phyloP scores from a whole-genome alignment of 768 basidiomycete species.

The Russula vinacea region DNA sequence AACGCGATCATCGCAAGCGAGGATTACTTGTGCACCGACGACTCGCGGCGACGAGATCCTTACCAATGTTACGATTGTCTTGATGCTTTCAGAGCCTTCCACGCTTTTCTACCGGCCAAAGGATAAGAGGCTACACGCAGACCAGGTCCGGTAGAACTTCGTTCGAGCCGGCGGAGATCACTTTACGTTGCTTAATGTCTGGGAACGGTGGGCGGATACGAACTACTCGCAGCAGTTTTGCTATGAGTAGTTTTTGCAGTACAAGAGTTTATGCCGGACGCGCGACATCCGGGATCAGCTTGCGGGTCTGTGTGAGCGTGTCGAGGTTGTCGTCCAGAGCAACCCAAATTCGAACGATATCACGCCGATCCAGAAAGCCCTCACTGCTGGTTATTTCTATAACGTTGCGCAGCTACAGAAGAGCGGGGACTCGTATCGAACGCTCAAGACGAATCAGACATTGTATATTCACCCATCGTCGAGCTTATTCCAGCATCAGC shows the following conservation, averaged over 20 bases:
- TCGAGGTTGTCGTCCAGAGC: slow-evolving; percentile 83
- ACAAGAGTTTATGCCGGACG: slow-evolving; percentile 90
- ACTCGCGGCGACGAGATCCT: too few relatives aligned
- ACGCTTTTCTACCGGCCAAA: slow-evolving; percentile 97
- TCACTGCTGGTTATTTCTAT: slow-evolving; percentile 95
- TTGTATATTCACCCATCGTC: slow-evolving; percentile 97
- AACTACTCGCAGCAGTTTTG: slow-evolving; percentile 97
- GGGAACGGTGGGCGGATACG: slow-evolving; percentile 99
- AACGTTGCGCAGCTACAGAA: slow-evolving; percentile 92
- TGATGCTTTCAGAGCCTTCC: slow-evolving; percentile 94
- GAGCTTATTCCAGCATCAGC: slow-evolving; percentile 91
- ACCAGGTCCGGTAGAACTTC: slow-evolving; percentile 97
- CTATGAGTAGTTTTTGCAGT: slow-evolving; percentile 93
- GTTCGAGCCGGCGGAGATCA: slow-evolving; percentile 95
- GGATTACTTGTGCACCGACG: slow-evolving; percentile 90
- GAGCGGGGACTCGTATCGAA: slow-evolving; percentile 95
- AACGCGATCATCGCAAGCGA: slow-evolving; percentile 97
- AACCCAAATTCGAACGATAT: slow-evolving; percentile 94
- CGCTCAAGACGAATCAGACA: slow-evolving; percentile 92
- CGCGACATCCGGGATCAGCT: slow-evolving; percentile 96
- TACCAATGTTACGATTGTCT: slow-evolving; percentile 93
- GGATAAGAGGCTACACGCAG: slow-evolving; percentile 96
- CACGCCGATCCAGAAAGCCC: slow-evolving; percentile 88
- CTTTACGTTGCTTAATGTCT: slow-evolving; percentile 95
- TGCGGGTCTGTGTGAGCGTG: slow-evolving; percentile 92